Percentiles rank a stretch among this genome's conserved stretches.
phyloP scores from a whole-genome alignment of 2,329 filamentous ascomycete genomes.

The Passalora sequoiae region DNA sequence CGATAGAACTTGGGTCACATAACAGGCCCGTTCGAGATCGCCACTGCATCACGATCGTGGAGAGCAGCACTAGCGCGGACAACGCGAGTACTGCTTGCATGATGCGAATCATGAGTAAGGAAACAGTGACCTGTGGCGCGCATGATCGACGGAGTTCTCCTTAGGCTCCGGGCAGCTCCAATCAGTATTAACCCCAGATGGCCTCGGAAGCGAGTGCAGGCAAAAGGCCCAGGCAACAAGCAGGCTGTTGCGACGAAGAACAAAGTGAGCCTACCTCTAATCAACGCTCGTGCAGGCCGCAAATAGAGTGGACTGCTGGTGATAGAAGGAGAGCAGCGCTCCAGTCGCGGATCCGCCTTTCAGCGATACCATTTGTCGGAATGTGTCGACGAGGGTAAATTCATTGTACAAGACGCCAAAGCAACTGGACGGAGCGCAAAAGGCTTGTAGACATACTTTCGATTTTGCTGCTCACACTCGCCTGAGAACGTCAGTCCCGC shows the following conservation, averaged over 20 bases:
- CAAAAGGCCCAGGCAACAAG: conserved; percentile 3
- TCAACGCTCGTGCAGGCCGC: conserved; percentile 8
- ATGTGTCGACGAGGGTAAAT: conserved; percentile 17
- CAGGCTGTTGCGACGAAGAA: conserved; percentile 3
- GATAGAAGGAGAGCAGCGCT: conserved; percentile 20
- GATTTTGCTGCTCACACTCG: no score
- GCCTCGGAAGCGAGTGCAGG: conserved; percentile 12
- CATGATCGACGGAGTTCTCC: conserved; percentile 4
- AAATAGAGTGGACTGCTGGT: conserved; percentile 11
- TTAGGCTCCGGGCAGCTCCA: conserved; percentile 4
- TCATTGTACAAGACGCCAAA: no score
- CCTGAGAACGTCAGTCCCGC: no score
- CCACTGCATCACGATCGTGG: conserved; percentile 7
- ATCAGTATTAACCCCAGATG: conserved; percentile 11
- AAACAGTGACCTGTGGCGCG: conserved; percentile 10
- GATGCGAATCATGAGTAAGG: conserved; percentile 11
- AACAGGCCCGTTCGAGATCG: conserved; percentile 12
- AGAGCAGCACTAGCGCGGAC: conserved; percentile 10
- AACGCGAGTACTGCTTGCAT: conserved; percentile 18
- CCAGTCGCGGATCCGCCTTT: conserved; percentile 14
- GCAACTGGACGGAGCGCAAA: no score
- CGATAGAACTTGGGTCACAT: conserved; percentile 18
- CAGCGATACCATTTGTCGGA: conserved; percentile 13
- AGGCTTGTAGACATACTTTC: no score
- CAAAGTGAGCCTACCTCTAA: conserved; percentile 7